phyloP scores from a whole-genome alignment of 2,329 filamentous ascomycete genomes.

The Epichloe baconii region DNA sequence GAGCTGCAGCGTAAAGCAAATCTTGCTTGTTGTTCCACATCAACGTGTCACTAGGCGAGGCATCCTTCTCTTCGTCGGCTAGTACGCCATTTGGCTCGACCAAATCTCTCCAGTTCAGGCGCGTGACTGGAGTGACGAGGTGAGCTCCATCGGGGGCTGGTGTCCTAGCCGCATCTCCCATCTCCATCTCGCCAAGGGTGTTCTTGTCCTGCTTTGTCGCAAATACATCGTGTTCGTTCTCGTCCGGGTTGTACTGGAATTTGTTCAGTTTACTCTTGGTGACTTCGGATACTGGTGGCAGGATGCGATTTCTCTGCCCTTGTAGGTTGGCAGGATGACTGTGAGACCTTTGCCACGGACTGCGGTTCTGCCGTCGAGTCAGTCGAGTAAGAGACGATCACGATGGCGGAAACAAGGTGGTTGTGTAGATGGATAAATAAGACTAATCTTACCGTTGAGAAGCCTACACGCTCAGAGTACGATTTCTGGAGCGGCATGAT shows the following conservation, averaged over 20 bases:
- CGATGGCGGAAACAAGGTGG: background rate
- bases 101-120: conserved; percentile 45
- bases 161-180: conserved; percentile 9
- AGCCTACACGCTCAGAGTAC: conserved; percentile 23
- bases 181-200: conserved; percentile 8
- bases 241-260: conserved; percentile 29
- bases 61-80: conserved; percentile 30
- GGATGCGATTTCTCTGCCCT: conserved; percentile 22
- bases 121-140: conserved; percentile 33
- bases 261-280: conserved; percentile 50
- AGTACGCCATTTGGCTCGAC: conserved; percentile 29
- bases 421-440: background rate
- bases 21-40: conserved; percentile 44
- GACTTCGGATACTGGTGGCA: conserved; percentile 39
- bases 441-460: conserved; percentile 18
- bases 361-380: conserved; percentile 19
- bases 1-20: conserved; percentile 23
- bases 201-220: conserved; percentile 1
- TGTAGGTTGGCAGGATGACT: conserved; percentile 32
- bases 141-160: background rate
- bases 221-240: conserved; percentile 9
- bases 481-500: conserved; percentile 29
- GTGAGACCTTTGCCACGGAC: conserved; percentile 41
- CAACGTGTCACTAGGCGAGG: conserved; percentile 48
- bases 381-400: background rate